Base-by-base conservation (phyloP, 192 early-diverging fungal genomes). In the Coemansia sp. region DNA sequence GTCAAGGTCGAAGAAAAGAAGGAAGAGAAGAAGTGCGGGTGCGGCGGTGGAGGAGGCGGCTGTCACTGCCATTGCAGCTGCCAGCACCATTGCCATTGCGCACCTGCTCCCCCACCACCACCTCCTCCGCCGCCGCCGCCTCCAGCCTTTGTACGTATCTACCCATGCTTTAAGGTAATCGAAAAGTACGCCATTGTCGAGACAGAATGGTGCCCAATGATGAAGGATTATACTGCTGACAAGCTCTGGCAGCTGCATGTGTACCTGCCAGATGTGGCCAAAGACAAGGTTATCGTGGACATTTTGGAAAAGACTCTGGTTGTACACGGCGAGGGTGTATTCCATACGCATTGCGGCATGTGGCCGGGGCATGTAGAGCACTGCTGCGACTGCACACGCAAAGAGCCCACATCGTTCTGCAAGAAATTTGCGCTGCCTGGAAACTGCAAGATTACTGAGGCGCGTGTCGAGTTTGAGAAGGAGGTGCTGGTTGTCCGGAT, bases 181-280 rank as follows among this genome's bases (percentile, higher is more conserved):
- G 78, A 71, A 38, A 71, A 71, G 28, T 74, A 65, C 52, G 69
- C 18, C 9, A 50, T 74, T 16, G 54, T 64, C 26, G 68, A 71
- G 59, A 51, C 61, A 47, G 78, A 81, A 54, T 81, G 78, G 78
- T 22, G 28, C 34, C 78, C 78, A 38, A 68, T 61, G 25, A 75
- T 81, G 73, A 81, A 81, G 65, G 72, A 74, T 62, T 81, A 81
- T 21, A 63, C 52, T 57, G 78, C 78, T 1, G 78, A 81, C 49
- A 81, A 81, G 69, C 48, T 81, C 22, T 81, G 78, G 78, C 78
- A 75, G 69, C 73, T 81, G 48, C 78, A 81, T 34, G 78, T 68
- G 47, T 81, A 81, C 26, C 58, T 81, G 62, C 78, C 78, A 0
- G 64, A 58, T 16, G 78, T 69, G 49, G 73, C 50, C 52, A 81